phyloP scores from a whole-genome alignment of 129 eudicot genomes.

The Centrapalus pauciflorus region DNA sequence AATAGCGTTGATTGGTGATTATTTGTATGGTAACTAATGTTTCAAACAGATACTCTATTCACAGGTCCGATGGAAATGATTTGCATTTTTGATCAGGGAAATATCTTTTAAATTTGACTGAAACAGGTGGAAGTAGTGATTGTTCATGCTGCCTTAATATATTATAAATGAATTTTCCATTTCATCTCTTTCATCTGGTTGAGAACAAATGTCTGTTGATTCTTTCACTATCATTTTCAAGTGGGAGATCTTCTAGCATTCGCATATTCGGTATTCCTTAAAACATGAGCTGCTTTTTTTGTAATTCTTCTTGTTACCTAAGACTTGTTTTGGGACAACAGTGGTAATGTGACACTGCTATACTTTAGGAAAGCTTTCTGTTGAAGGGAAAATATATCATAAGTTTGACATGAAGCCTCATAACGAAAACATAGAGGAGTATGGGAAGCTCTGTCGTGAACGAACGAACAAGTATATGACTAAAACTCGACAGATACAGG shows the following conservation, averaged over 20 bases:
- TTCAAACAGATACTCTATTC: background rate
- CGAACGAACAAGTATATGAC: slow-evolving; percentile 65
- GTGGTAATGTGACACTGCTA: background rate
- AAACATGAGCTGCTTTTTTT: background rate
- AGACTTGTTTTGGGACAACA: slow-evolving; percentile 5
- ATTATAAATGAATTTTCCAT: background rate
- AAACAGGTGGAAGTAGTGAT: background rate
- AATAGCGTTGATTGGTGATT: no score
- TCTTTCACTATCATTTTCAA: background rate
- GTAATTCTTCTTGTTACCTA: background rate
- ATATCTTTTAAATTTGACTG: background rate
- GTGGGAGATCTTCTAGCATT: background rate
- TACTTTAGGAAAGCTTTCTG: slow-evolving; percentile 57
- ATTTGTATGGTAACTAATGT: background rate
- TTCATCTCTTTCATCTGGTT: background rate
- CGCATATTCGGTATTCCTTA: no score
- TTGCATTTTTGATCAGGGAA: background rate
- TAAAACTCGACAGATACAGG: slow-evolving; percentile 75
- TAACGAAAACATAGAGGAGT: slow-evolving; percentile 52
- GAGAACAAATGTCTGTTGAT: background rate
- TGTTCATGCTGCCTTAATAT: background rate
- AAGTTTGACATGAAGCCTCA: slow-evolving; percentile 98
- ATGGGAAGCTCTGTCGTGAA: slow-evolving; percentile 79
- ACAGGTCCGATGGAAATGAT: background rate
- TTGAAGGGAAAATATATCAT: slow-evolving; percentile 72